Conservation (phyloP, 495 filamentous ascomycete genomes). For the Melanomma pulvis-pyrius region DNA sequence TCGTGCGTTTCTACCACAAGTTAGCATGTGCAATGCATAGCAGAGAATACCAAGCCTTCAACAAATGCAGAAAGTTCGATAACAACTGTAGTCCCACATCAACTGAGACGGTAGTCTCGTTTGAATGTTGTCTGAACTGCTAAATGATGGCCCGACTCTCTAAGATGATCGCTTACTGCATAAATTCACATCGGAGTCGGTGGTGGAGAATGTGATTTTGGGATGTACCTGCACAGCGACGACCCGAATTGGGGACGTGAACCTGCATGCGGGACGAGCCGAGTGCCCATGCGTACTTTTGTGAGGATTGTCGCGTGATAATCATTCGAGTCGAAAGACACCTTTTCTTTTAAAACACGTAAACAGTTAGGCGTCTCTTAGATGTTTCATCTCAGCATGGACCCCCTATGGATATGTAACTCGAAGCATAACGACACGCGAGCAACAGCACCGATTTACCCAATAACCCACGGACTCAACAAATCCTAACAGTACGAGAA, state of each 20-base stretch:
- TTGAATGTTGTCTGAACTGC: background rate
- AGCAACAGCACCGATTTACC: conserved; percentile 2
- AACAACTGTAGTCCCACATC: background rate
- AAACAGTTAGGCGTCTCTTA: conserved; percentile 1
- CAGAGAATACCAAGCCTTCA: background rate
- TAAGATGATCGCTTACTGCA: background rate
- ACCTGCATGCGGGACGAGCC: background rate
- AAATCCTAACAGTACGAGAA: conserved; percentile 12
- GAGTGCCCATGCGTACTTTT: background rate
- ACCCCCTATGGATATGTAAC: conserved; percentile 8
- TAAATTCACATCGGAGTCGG: background rate
- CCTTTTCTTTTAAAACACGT: conserved; percentile 1
- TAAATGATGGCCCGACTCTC: background rate
- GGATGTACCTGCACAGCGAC: background rate
- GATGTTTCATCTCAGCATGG: conserved; percentile 18
- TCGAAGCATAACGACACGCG: conserved; percentile 9
- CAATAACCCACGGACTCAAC: background rate
- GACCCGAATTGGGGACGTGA: background rate
- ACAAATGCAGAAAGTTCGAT: background rate
- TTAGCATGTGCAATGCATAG: background rate
- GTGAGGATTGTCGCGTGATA: conserved; percentile 12
- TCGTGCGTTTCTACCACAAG: background rate
- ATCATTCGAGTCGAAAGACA: conserved; percentile 16
- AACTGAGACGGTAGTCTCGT: background rate
- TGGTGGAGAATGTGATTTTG: background rate